Percentiles rank a stretch among this genome's conserved stretches.
These are phyloP conservation scores for Balakata baccata DNA, from an alignment of 345 rosid genomes.

Conservation along the genomic window DNA sequence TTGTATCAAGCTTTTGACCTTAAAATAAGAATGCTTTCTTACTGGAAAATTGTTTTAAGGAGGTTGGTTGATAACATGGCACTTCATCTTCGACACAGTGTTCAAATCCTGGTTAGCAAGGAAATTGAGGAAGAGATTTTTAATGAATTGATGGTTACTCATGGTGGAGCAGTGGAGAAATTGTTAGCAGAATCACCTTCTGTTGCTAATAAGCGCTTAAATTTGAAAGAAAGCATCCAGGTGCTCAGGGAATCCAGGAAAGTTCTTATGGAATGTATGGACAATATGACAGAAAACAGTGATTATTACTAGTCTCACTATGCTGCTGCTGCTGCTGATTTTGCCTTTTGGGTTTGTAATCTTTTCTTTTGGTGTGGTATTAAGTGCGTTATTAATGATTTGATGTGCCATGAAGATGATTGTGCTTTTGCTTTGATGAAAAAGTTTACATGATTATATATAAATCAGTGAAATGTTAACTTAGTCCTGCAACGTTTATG, in stretches of 20 bases:
- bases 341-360: not conserved
- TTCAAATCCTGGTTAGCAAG: slow-evolving; percentile 19
- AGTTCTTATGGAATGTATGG: slow-evolving; percentile 22
- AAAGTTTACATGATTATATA: too few relatives aligned
- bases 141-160: slow-evolving; percentile 20
- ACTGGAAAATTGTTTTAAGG: slow-evolving; percentile 33
- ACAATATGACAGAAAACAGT: slow-evolving; percentile 2
- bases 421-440: not conserved
- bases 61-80: slow-evolving; percentile 33
- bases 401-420: not conserved
- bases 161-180: slow-evolving; percentile 23
- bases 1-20: slow-evolving; percentile 27
- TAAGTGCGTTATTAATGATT: not conserved
- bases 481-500: too few relatives aligned
- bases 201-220: slow-evolving; percentile 19
- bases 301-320: not conserved
- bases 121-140: slow-evolving; percentile 25
- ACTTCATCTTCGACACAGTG: slow-evolving; percentile 16
- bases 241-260: slow-evolving; percentile 27
- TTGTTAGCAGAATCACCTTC: slow-evolving; percentile 33
- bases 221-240: slow-evolving; percentile 23
- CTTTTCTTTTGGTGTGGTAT: not conserved
- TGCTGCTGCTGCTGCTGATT: not conserved
- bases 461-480: too few relatives aligned
- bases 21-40: slow-evolving; percentile 29